Evolutionary conservation across 2,329 filamentous ascomycete species (phyloP).

Genomic region (Colletotrichum australisinense): DNA sequence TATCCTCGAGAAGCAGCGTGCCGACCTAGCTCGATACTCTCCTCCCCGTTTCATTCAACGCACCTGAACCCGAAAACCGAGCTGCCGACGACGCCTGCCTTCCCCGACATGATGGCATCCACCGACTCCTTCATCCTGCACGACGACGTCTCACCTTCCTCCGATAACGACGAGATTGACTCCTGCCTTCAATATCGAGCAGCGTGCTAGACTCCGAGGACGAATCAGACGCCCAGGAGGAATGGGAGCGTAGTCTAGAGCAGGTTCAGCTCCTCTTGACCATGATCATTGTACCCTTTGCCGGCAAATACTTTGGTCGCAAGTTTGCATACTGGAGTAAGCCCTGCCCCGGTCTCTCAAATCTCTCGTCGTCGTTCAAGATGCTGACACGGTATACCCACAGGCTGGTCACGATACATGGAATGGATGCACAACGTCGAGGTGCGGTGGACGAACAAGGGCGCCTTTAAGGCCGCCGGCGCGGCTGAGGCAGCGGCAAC

Average conservation of each 20-base stretch:
- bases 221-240: constrained; percentile 87
- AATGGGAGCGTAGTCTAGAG: constrained; percentile 95
- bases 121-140: constrained; percentile 64
- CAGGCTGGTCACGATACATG: constrained; percentile 95
- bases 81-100: constrained; percentile 35
- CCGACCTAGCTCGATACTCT: background rate
- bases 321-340: constrained; percentile 97
- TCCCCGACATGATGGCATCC: constrained; percentile 46
- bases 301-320: constrained; percentile 93
- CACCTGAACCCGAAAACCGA: constrained; percentile 21
- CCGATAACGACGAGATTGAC: constrained; percentile 70
- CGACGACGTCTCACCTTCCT: constrained; percentile 54
- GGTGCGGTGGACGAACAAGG: constrained; percentile 72
- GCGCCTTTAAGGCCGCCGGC: constrained; percentile 71
- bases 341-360: constrained; percentile 41
- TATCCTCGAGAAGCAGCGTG: background rate
- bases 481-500: constrained; percentile 70
- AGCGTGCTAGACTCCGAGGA: constrained; percentile 62
- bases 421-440: constrained; percentile 90
- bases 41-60: background rate
- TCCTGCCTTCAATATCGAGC: constrained; percentile 72
- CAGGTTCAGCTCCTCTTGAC: constrained; percentile 93
- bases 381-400: background rate
- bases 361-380: background rate
- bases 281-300: constrained; percentile 93